Evolutionary conservation across 306 rosid species (phyloP).

Genomic region (Pachyrhizus erosus): DNA sequence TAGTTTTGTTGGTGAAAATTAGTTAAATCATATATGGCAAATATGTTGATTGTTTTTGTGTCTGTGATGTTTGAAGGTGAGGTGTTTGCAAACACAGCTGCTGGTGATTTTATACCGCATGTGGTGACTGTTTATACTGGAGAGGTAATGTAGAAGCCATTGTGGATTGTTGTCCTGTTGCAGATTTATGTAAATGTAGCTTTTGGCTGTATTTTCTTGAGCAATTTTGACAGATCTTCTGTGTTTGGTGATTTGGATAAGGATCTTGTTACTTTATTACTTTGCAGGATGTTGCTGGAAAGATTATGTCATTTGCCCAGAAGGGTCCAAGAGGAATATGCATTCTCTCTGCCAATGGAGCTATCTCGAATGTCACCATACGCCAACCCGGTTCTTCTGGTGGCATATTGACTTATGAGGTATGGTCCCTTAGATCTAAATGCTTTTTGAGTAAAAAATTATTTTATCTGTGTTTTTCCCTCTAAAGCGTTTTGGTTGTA

Average conservation of each 20-base stretch:
- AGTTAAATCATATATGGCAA: not conserved
- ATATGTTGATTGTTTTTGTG: conserved; percentile 31
- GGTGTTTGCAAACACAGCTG: conserved; percentile 61
- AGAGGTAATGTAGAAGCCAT: conserved; percentile 60
- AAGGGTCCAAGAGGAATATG: conserved; percentile 74
- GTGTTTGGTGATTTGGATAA: conserved; percentile 28
- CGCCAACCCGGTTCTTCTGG: conserved; percentile 76
- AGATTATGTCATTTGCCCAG: conserved; percentile 67
- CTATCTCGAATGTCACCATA: conserved; percentile 80
- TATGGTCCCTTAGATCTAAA: conserved; percentile 34
- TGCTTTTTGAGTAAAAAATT: conserved; percentile 6
- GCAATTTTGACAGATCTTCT: conserved; percentile 29
- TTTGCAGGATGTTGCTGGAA: conserved; percentile 83
- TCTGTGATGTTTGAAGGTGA: conserved; percentile 61
- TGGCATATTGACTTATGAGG: conserved; percentile 87
- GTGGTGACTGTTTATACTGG: conserved; percentile 73
- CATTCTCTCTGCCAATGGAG: conserved; percentile 83
- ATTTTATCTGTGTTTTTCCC: not conserved
- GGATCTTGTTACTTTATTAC: conserved; percentile 27
- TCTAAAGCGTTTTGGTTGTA: not conserved
- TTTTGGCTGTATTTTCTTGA: not conserved
- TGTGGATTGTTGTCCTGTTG: not conserved
- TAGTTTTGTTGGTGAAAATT: conserved; percentile 20
- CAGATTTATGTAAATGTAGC: conserved; percentile 9
- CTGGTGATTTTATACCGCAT: conserved; percentile 75